Percentiles rank a stretch among this genome's conserved stretches.
phyloP scores from a whole-genome alignment of 2,329 filamentous ascomycete genomes.

The Ustulina deusta region DNA sequence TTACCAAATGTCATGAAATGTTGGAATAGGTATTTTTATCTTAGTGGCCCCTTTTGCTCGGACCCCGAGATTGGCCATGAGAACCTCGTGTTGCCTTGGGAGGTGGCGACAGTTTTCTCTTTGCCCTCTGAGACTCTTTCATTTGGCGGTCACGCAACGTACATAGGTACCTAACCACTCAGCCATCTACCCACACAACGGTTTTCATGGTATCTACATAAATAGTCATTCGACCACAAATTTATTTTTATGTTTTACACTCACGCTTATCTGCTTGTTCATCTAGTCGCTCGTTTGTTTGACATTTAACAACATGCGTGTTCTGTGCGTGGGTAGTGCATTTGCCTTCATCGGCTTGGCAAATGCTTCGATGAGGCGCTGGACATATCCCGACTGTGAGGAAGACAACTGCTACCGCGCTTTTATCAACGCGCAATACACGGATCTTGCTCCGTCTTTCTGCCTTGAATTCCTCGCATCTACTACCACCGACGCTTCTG shows the following conservation, averaged over 20 bases:
- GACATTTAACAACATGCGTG: slow-evolving; percentile 40
- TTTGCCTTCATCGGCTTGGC: slow-evolving; percentile 43
- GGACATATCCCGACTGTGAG: slow-evolving; percentile 31
- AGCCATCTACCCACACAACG: slow-evolving; percentile 28
- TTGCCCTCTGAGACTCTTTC: slow-evolving; percentile 28
- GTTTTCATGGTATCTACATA: background rate
- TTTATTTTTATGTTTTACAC: slow-evolving; percentile 38
- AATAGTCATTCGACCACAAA: slow-evolving; percentile 40
- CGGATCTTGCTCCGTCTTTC: slow-evolving; percentile 31
- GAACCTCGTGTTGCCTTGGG: slow-evolving; percentile 8
- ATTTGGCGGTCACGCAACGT: slow-evolving; percentile 32
- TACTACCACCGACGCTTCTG: slow-evolving; percentile 36
- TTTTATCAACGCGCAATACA: slow-evolving; percentile 29
- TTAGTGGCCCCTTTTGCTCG: slow-evolving; percentile 14
- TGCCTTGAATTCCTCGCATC: slow-evolving; percentile 37
- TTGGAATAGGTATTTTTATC: background rate
- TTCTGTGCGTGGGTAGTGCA: slow-evolving; percentile 38
- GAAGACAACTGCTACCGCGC: slow-evolving; percentile 36
- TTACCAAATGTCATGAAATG: slow-evolving; percentile 10
- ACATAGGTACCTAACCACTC: slow-evolving; percentile 40
- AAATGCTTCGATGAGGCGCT: slow-evolving; percentile 38
- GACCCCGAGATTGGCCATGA: slow-evolving; percentile 26
- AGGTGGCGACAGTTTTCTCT: background rate
- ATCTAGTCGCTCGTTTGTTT: slow-evolving; percentile 24
- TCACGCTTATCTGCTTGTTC: slow-evolving; percentile 13